Evolutionary conservation across 1,284 basidiomycete species (phyloP).

Genomic region (Ustanciosporium gigantosporum): DNA sequence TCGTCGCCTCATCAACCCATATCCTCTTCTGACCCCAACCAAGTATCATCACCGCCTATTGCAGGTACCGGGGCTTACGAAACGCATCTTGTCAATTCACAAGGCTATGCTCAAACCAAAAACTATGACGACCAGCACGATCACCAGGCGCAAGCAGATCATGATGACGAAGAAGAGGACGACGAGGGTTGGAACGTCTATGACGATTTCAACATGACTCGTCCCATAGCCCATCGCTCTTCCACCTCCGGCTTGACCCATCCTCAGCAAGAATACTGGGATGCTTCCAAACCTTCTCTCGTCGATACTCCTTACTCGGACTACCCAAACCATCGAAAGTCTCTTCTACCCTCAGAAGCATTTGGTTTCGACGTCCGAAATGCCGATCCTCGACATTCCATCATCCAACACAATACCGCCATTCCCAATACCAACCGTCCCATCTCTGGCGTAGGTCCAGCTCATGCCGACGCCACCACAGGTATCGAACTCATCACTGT

Average conservation of each 20-base stretch:
- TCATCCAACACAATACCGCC: constrained; percentile 5
- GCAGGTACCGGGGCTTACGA: constrained; percentile 13
- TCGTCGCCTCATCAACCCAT: not conserved
- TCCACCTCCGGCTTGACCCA: constrained; percentile 10
- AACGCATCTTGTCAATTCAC: constrained; percentile 13
- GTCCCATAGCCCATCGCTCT: constrained; percentile 26
- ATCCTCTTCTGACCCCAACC: too few relatives aligned
- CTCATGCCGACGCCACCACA: constrained; percentile 27
- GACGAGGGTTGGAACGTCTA: constrained; percentile 56
- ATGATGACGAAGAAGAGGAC: constrained; percentile 35
- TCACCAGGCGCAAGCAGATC: constrained; percentile 15
- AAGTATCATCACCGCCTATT: constrained; percentile 2
- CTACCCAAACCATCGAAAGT: constrained; percentile 17
- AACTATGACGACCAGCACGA: too few relatives aligned
- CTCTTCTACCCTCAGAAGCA: constrained; percentile 35
- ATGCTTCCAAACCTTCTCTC: constrained; percentile 18
- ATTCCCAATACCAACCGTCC: constrained; percentile 10
- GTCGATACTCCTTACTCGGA: constrained; percentile 24
- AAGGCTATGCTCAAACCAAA: too few relatives aligned
- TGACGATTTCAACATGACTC: constrained; percentile 55
- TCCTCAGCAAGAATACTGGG: constrained; percentile 26
- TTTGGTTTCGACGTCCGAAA: constrained; percentile 53
- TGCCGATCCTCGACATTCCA: constrained; percentile 38
- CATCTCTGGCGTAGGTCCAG: constrained; percentile 17
- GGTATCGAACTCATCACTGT: constrained; percentile 57